phyloP scores from a whole-genome alignment of 129 eudicot species.

The Solidago caesia region DNA sequence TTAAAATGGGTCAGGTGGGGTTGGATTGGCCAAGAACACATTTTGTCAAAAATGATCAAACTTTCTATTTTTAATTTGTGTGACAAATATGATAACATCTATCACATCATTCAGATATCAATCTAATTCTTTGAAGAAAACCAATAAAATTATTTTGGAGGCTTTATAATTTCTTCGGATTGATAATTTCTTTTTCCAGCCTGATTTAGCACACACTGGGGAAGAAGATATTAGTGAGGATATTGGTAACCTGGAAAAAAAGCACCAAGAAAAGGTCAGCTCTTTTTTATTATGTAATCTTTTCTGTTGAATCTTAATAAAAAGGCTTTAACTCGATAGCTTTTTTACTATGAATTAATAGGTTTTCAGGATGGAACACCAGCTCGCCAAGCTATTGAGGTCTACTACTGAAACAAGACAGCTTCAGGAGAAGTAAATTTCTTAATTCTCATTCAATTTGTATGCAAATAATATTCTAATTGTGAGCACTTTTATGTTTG shows the following conservation, averaged over 20 bases:
- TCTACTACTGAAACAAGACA: conserved; percentile 51
- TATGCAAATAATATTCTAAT: conserved; percentile 13
- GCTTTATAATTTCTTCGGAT: not conserved
- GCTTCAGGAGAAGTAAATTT: conserved; percentile 65
- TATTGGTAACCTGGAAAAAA: conserved; percentile 53
- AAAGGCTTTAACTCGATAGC: conserved; percentile 1
- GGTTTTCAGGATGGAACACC: conserved; percentile 62
- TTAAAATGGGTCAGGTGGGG: not conserved
- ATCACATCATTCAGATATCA: not conserved
- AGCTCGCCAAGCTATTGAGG: conserved; percentile 45
- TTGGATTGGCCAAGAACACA: too few relatives aligned
- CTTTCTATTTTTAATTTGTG: not conserved
- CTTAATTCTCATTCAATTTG: not conserved
- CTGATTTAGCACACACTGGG: conserved; percentile 45
- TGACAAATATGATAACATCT: not conserved
- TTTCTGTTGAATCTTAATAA: not conserved
- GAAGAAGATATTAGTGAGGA: conserved; percentile 57
- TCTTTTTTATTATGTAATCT: not conserved
- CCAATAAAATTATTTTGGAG: not conserved
- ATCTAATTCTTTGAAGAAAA: not conserved
- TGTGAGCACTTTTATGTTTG: conserved; percentile 14
- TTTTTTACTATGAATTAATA: conserved; percentile 20
- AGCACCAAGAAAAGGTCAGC: conserved; percentile 51
- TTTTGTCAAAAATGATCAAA: not conserved
- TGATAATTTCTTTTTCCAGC: conserved; percentile 36